A percentile compares a stretch with the other conserved stretches of the same genome.
These are phyloP conservation scores for Oenanthe javanica DNA, from an alignment of 140 eudicot genomes.

Conservation along the genomic window DNA sequence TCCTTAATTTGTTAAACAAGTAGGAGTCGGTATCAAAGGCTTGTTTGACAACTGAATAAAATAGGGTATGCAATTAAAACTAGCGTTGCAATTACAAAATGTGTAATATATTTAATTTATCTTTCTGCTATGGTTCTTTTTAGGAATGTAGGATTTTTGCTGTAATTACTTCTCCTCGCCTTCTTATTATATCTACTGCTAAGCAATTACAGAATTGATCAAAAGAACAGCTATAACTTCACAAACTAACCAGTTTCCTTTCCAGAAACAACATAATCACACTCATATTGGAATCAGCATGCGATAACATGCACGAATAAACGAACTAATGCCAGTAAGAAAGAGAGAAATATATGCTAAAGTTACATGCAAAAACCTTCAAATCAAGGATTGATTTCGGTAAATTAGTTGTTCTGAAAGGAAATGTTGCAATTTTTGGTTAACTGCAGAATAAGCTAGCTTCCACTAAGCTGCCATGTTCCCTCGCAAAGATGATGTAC, in stretches of 20 bases:
- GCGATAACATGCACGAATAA: neutral
- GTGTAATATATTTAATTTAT: too few species aligned
- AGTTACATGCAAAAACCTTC: slow-evolving; percentile 28
- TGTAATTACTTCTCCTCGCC: neutral
- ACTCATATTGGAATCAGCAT: slow-evolving; percentile 64
- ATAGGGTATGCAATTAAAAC: neutral
- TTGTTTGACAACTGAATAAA: neutral
- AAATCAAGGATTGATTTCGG: slow-evolving; percentile 59
- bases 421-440: slow-evolving; percentile 58
- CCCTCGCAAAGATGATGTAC: slow-evolving; percentile 7
- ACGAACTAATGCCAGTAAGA: neutral
- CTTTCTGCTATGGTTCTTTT: neutral
- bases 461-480: slow-evolving; percentile 69
- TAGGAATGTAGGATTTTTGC: neutral
- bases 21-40: neutral
- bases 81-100: neutral
- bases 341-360: neutral
- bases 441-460: slow-evolving; percentile 43
- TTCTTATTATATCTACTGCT: neutral
- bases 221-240: neutral
- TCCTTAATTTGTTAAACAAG: neutral
- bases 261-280: slow-evolving; percentile 45
- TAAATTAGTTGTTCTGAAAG: slow-evolving; percentile 42
- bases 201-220: neutral
- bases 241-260: slow-evolving; percentile 39